Base-by-base conservation (phyloP, 2,329 filamentous ascomycete genomes). In the Pezicula neosporulosa region DNA sequence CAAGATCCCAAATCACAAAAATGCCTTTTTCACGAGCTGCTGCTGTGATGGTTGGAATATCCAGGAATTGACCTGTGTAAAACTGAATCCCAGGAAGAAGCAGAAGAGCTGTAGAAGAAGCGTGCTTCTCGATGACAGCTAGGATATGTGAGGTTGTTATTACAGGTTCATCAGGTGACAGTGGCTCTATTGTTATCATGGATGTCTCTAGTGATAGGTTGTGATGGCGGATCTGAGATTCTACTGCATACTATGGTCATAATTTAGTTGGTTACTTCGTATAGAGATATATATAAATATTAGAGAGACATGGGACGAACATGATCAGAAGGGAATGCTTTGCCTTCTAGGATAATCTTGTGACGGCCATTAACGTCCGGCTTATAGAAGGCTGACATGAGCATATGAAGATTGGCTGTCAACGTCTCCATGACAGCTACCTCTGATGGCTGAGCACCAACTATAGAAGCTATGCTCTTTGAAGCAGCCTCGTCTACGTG, bases 281-380 rank as follows among this genome's bases (percentile, higher is more conserved):
- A 24, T 21, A 13, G 30, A 27, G 15, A 46, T n/a, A 41, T 21
- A 12, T 49, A 49, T 24, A 24, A 24, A 24, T 24, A n/a, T n/a
- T n/a, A 24, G 24, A 24, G 33, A 53, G 12, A 50, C 50, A 51
- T 37, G 27, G 33, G 42, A 64, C 78, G 60, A 77, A 89, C 86
- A 72, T 90, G 86, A 67, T 93, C 89, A 67, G 85, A 89, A 1
- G 89, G 89, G 63, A 93, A 93, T 0, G 89, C 88, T 65, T 90
- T 91, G 55, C 81, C 83, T 68, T 93, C 89, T 28, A 92, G 76
- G 53, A 92, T 86, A 57, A 93, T 88, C 70, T 90, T 91, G 67
- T 85, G 86, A 49, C 67, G 67, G 18, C 71, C 70, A 37, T 70
- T 70, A 71, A 78, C 59, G 7, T 81, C 84, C 1, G 89, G 89